These are phyloP conservation scores for Auriculariales sp. DNA, from an alignment of 768 basidiomycete species.

Conservation along the genomic window DNA sequence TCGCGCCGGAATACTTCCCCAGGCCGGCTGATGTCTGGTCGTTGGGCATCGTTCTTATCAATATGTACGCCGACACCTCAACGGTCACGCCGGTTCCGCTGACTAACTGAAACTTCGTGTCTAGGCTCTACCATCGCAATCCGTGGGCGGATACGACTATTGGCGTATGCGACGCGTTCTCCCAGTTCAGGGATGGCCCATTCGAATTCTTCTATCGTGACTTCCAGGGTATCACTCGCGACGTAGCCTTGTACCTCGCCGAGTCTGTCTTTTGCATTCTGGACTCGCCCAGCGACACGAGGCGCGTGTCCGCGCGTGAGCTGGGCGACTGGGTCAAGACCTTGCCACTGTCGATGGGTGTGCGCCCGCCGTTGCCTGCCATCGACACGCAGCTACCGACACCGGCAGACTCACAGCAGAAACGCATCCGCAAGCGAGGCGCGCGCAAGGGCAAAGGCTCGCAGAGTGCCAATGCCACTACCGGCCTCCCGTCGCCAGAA, in stretches of 20 bases:
- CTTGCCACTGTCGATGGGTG: constrained; percentile 56
- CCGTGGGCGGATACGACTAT: constrained; percentile 93
- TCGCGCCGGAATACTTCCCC: constrained; percentile 86
- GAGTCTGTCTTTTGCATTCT: constrained; percentile 73
- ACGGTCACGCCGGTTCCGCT: background rate
- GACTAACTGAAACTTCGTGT: constrained; percentile 3
- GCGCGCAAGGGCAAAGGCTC: constrained; percentile 68
- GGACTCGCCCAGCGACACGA: constrained; percentile 44
- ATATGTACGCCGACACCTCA: constrained; percentile 48
- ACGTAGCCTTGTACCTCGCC: constrained; percentile 81
- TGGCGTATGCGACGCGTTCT: constrained; percentile 59
- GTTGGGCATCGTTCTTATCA: constrained; percentile 95
- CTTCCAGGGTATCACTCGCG: constrained; percentile 76
- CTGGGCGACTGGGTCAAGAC: constrained; percentile 79
- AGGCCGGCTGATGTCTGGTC: constrained; percentile 98
- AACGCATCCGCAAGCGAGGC: constrained; percentile 64
- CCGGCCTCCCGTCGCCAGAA: background rate
- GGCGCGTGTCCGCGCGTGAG: constrained; percentile 62
- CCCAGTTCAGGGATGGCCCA: constrained; percentile 62
- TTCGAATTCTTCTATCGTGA: constrained; percentile 78
- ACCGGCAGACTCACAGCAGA: constrained; percentile 24
- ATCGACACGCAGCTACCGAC: constrained; percentile 4
- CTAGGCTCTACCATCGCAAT: constrained; percentile 91
- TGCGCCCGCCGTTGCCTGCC: background rate
- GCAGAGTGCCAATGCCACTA: constrained; percentile 11